Evolutionary conservation across 192 early-diverging fungal genomes (phyloP).

Genomic region (Rhizophagus clarus): DNA sequence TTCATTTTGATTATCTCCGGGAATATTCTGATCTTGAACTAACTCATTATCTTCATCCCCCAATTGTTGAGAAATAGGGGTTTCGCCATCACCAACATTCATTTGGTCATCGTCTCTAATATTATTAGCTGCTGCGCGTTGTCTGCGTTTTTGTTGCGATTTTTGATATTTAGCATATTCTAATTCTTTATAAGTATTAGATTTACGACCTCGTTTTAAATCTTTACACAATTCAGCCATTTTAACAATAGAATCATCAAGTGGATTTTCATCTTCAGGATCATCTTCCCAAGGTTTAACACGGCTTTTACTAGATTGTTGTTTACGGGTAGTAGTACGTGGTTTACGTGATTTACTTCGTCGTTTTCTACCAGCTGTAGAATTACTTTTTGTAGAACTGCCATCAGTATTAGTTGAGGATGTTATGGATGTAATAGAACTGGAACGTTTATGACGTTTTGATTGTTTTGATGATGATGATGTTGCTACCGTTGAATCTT

Average conservation of each 20-base stretch:
- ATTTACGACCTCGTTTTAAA: conserved; percentile 28
- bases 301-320: neutral
- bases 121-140: neutral
- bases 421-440: neutral
- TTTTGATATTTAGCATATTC: conserved; percentile 18
- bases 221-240: conserved; percentile 33
- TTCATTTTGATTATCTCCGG: neutral
- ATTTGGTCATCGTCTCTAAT: neutral
- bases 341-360: neutral
- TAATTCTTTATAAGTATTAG: conserved; percentile 23
- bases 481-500: neutral
- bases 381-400: neutral
- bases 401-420: neutral
- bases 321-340: neutral
- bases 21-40: neutral
- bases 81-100: neutral
- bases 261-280: conserved; percentile 28
- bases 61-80: neutral
- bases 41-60: neutral
- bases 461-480: neutral
- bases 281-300: conserved; percentile 29
- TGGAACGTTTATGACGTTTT: neutral
- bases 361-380: neutral
- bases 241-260: conserved; percentile 12
- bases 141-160: conserved; percentile 10